Evolutionary conservation across 78 protist species (phyloP).

Genomic region (Cyanophora paradoxa): DNA sequence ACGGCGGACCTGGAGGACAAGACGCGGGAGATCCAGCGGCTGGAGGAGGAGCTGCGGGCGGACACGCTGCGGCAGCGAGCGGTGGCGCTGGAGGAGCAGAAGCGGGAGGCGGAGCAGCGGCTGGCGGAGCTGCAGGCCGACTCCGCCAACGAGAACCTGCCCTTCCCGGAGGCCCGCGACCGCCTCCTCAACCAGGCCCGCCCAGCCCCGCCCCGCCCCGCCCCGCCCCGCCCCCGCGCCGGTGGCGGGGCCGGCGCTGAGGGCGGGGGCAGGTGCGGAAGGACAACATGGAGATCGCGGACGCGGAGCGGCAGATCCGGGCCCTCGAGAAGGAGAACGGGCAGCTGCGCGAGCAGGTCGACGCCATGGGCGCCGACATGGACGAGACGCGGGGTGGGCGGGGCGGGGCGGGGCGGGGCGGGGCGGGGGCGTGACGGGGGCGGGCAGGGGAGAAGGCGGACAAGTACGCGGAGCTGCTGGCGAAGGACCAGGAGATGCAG

Average conservation of each 20-base stretch:
- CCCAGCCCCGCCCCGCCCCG: background rate
- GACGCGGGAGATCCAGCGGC: no score
- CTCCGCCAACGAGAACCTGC: background rate
- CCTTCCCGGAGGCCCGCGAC: background rate
- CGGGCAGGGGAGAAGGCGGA: no score
- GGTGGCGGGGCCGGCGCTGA: no score
- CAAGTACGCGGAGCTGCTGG: background rate
- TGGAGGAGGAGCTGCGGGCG: background rate
- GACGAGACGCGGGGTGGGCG: no score
- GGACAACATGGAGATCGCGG: constrained; percentile 10
- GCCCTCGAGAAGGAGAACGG: no score
- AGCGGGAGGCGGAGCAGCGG: background rate
- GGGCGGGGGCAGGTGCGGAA: constrained; percentile 18
- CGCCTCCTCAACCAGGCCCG: background rate
- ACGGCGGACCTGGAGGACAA: no score
- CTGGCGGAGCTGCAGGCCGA: constrained; percentile 6
- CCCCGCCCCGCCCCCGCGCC: background rate
- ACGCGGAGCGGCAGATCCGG: constrained; percentile 1
- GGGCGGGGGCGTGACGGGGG: no score
- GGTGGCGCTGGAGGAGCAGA: constrained; percentile 1
- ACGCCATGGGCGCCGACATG: no score
- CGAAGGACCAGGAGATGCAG: background rate
- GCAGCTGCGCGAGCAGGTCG: no score
- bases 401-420: no score
- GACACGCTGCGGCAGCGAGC: background rate